A percentile compares a stretch with the other conserved stretches of the same genome.
Evolutionary conservation across 352 stramenopile species (phyloP).

Genomic region (Globisporangium splendens): DNA sequence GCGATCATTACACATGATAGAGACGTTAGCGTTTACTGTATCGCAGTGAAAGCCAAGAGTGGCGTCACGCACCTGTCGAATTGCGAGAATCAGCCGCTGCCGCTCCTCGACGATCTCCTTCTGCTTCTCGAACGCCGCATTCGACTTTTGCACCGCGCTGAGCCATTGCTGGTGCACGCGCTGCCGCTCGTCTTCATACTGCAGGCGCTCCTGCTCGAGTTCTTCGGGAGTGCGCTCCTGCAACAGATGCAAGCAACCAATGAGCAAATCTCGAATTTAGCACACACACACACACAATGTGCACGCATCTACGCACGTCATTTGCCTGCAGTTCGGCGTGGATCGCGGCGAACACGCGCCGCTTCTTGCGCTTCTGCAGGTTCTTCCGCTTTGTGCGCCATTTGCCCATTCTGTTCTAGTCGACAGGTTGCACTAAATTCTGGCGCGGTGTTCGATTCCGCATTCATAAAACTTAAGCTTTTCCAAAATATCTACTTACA

Average conservation of each 20-base stretch:
- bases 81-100: slow-evolving; percentile 38
- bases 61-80: slow-evolving; percentile 36
- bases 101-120: slow-evolving; percentile 48
- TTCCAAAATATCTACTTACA: background rate
- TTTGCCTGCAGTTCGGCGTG: slow-evolving; percentile 39
- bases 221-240: slow-evolving; percentile 39
- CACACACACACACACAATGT: background rate
- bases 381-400: slow-evolving; percentile 73
- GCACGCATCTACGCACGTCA: slow-evolving; percentile 29
- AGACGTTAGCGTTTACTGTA: too few relatives aligned
- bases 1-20: background rate
- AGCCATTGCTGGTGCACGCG: slow-evolving; percentile 54
- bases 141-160: slow-evolving; percentile 31
- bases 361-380: slow-evolving; percentile 66
- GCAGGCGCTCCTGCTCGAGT: slow-evolving; percentile 46
- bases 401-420: slow-evolving; percentile 39
- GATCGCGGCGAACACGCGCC: slow-evolving; percentile 57
- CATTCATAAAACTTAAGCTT: background rate
- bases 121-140: slow-evolving; percentile 40
- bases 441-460: background rate
- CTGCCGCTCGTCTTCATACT: slow-evolving; percentile 54
- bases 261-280: background rate
- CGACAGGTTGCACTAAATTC: background rate
- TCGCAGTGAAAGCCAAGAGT: too few relatives aligned
- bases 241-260: slow-evolving; percentile 23